Percentiles rank a stretch among this genome's conserved stretches.
Evolutionary conservation across 2,329 filamentous ascomycete species (phyloP).

Genomic region (Laburnicola sp.): DNA sequence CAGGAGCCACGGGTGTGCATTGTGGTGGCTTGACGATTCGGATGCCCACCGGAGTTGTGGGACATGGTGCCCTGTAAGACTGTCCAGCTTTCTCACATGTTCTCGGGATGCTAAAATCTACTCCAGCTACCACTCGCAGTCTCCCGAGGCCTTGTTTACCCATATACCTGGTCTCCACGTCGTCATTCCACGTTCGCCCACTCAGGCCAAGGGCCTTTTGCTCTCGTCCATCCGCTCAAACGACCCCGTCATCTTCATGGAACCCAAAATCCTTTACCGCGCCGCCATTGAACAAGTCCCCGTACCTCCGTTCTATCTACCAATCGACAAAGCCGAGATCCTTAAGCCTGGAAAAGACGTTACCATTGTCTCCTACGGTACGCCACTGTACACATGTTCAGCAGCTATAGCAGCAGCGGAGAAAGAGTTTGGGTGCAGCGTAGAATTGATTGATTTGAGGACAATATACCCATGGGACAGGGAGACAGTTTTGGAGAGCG

Average conservation of each 20-base stretch:
- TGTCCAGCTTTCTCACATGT: not conserved
- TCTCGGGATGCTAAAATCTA: conserved; percentile 7
- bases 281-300: conserved; percentile 92
- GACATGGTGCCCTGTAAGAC: conserved; percentile 74
- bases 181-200: conserved; percentile 80
- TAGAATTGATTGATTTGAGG: conserved; percentile 84
- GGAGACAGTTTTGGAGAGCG: conserved; percentile 76
- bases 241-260: conserved; percentile 90
- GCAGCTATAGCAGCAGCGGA: conserved; percentile 75
- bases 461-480: conserved; percentile 94
- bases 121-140: conserved; percentile 77
- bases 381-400: conserved; percentile 82
- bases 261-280: conserved; percentile 90
- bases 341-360: conserved; percentile 78
- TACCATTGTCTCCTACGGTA: conserved; percentile 86
- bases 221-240: conserved; percentile 74
- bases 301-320: conserved; percentile 76
- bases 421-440: conserved; percentile 72
- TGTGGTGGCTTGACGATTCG: conserved; percentile 81
- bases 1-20: conserved; percentile 56
- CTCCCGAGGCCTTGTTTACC: conserved; percentile 83
- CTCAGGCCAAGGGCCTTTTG: conserved; percentile 86
- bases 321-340: conserved; percentile 82
- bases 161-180: conserved; percentile 85
- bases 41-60: conserved; percentile 89